Percentiles rank a stretch among this genome's conserved stretches.
phyloP scores from a whole-genome alignment of 371 early-diverging fungal genomes.

The Parasitella parasitica region DNA sequence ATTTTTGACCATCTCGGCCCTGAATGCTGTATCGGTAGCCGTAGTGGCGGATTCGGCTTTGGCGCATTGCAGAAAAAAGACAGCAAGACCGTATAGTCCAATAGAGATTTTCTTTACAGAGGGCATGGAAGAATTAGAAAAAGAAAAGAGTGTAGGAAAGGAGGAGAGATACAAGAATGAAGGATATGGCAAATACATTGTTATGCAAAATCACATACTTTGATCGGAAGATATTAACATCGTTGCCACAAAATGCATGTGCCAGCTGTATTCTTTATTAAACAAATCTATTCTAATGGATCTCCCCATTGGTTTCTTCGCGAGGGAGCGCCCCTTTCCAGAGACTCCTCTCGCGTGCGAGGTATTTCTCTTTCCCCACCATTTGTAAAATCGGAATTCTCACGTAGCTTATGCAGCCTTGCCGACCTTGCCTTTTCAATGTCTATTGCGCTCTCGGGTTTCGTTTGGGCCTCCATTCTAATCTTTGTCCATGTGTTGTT shows the following conservation, averaged over 20 bases:
- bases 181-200: background rate
- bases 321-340: conserved; percentile 10
- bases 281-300: conserved; percentile 17
- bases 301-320: conserved; percentile 49
- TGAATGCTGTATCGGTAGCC: background rate
- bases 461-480: conserved; percentile 36
- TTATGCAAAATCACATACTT: conserved; percentile 2
- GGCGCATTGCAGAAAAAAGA: background rate
- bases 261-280: conserved; percentile 1
- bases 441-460: conserved; percentile 13
- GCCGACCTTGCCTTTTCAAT: conserved; percentile 26
- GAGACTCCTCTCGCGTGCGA: conserved; percentile 44
- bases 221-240: conserved; percentile 5
- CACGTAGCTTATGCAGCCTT: conserved; percentile 16
- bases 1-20: conserved; percentile 32
- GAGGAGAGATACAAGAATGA: background rate
- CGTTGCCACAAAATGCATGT: background rate
- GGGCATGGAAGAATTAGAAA: background rate
- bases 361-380: conserved; percentile 40
- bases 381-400: conserved; percentile 21
- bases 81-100: background rate
- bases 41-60: background rate
- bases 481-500: conserved; percentile 43
- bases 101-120: conserved; percentile 4
- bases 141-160: background rate